Conservation (phyloP, 2,329 filamentous ascomycete genomes). For the Cladosporium cucumerinum region DNA sequence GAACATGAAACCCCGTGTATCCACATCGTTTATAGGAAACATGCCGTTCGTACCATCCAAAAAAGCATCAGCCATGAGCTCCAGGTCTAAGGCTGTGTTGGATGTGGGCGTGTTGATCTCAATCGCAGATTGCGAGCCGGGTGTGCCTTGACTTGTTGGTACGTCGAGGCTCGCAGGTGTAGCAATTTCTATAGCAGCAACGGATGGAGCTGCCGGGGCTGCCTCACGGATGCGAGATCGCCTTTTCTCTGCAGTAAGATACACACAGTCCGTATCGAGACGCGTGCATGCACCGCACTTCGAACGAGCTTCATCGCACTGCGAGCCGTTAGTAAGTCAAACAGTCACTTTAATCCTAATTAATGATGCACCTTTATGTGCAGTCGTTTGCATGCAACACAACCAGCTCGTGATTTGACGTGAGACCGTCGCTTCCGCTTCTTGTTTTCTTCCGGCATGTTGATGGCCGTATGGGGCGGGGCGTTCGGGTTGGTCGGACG, state of each 20-base stretch:
- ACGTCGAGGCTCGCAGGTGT: not conserved
- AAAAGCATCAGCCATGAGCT: not conserved
- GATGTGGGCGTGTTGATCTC: not conserved
- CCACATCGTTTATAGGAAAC: not conserved
- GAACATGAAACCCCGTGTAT: not conserved
- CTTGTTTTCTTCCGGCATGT: not conserved
- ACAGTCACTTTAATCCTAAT: not conserved
- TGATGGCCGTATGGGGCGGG: not conserved
- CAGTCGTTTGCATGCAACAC: not conserved
- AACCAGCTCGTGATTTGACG: not conserved
- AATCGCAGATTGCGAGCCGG: not conserved
- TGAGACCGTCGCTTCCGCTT: not conserved
- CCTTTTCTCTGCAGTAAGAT: not conserved
- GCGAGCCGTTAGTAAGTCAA: not conserved
- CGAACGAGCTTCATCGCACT: not conserved
- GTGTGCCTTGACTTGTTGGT: not conserved
- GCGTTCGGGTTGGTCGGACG: not conserved
- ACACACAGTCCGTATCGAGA: not conserved
- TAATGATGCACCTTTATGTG: not conserved
- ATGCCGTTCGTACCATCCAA: not conserved
- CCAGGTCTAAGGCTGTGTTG: not conserved
- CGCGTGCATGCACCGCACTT: not conserved
- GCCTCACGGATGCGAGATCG: not conserved
- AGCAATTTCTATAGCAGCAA: not conserved
- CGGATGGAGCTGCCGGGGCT: not conserved